Evolutionary conservation across 176 grass and related monocot genomes (phyloP), one percentile per base, ranked within the genome.

Genomic region (Pharus latifolius): DNA sequence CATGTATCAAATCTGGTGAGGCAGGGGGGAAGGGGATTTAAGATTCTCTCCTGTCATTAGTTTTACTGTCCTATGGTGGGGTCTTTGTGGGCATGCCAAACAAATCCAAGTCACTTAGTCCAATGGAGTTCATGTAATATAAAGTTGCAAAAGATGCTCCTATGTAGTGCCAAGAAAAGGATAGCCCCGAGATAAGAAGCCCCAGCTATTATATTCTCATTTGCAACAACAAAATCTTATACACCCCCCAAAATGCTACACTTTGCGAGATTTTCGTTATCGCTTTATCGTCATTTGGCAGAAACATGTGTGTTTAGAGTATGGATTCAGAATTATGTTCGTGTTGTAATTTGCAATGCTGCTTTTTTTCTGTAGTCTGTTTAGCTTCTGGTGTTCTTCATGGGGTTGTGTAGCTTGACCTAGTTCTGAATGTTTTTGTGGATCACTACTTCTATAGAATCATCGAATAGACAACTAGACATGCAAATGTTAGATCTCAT

Each of bases 141-240:
- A 72, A 71, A 71, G 78, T 84, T 69, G 38, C 77, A 69, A 72
- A 82, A 92, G 70, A 83, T 84, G 74, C 80, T 72, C 63, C 68
- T 73, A 84, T 62, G 77, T 76, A 75, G 77, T 81, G 78, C 82
- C 87, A 90, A 82, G 60, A 81, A 86, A 90, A 82, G 78, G 82
- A 86, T 78, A 90, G 64, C 56, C 53, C 62, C 75, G 75, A 79
- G 59, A 77, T 80, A 87, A 82, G 67, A 70, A 87, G 81, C 73
- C 49, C 81, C 78, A 75, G 78, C 75, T 84, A 72, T 84, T 78
- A 69, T 82, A 82, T 78, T 84, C 65, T 78, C 72, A 70, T 67
- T 72, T 72, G 30, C 56, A 57, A 14, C 3, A 27, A 25, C 52
- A 47, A 88, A 84, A 69, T 78, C 60, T 20, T 74, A 74, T 38